Base-by-base conservation (phyloP, 1,284 basidiomycete genomes). In the Flammula alnicola region DNA sequence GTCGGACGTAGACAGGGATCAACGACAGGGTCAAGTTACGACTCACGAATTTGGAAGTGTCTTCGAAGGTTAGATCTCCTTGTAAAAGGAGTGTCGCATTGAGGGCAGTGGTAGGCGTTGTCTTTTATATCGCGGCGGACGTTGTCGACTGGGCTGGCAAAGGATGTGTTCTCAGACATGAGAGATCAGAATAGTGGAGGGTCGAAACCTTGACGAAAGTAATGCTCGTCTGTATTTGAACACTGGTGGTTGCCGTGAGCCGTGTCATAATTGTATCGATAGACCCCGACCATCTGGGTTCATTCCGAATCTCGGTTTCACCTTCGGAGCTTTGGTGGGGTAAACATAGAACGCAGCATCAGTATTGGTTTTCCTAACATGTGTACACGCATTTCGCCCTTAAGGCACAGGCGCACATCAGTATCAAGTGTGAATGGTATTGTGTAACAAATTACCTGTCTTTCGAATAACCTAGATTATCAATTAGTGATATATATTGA, bases 1-100 rank as follows among this genome's bases (percentile, higher is more conserved):
- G 49, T 51, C 42, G 32, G 22, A 32, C 39, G 39, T 39, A 37
- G 30, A 31, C 22, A 47, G 36, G n/a, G n/a, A n/a, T n/a, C n/a
- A n/a, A n/a, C n/a, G n/a, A 37, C 16, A 44, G 38, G 23, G 27
- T 29, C 30, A n/a, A n/a, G n/a, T n/a, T n/a, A 31, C 16, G 26
- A 56, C 66, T 56, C 49, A 67, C 66, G 66, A 44, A 67, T 67
- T 38, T 63, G 60, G 49, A 61, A 67, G 44, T 67, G 66, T 26
- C 64, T 55, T 44, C 64, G 59, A 32, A 67, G 57, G 47, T 67
- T 67, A 10, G 66, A 67, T 44, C 66, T 52, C 41, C 66, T 59
- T 12, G 66, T 67, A 44, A 67, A 67, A 16, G 66, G 66, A 30
- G 62, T 64, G 39, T 67, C 58, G 52, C 66, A 67, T 41, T 58